A percentile compares a stretch with the other conserved stretches of the same genome.
phyloP scores from a whole-genome alignment of 2,329 filamentous ascomycete genomes.

The Colletotrichum somersetense region DNA sequence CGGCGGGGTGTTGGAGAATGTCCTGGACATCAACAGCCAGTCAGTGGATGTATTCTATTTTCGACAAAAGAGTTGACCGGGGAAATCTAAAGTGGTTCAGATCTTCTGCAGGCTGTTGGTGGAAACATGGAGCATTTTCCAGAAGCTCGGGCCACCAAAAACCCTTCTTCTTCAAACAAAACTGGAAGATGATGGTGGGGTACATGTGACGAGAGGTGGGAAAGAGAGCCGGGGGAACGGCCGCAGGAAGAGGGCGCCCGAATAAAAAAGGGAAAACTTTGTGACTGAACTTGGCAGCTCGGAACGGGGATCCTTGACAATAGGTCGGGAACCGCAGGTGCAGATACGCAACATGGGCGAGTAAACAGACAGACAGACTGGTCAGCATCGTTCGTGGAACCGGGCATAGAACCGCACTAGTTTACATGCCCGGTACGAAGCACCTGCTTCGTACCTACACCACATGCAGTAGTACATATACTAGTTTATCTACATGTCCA shows the following conservation, averaged over 20 bases:
- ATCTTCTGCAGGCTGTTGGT: constrained; percentile 10
- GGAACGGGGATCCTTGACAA: constrained; percentile 6
- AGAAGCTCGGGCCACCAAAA: constrained; percentile 28
- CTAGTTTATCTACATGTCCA: neutral
- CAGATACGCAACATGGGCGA: neutral
- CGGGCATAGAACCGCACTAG: constrained; percentile 1
- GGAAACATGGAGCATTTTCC: constrained; percentile 28
- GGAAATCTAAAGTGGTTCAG: neutral
- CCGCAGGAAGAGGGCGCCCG: constrained; percentile 4
- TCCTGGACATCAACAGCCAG: constrained; percentile 12
- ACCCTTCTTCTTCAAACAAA: neutral
- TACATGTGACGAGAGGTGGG: neutral
- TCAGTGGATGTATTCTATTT: constrained; percentile 27
- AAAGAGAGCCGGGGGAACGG: constrained; percentile 2
- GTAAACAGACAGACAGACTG: constrained; percentile 7
- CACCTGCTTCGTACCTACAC: neutral
- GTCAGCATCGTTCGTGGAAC: constrained; percentile 18
- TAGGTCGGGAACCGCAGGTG: constrained; percentile 1
- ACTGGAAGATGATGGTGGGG: neutral
- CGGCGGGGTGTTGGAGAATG: constrained; percentile 1
- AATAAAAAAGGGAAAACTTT: neutral
- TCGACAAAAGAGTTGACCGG: constrained; percentile 11
- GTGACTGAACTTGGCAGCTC: neutral
- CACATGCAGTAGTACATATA: neutral
- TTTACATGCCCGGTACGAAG: neutral